These are phyloP conservation scores for Durotheca rogersii DNA, from an alignment of 495 filamentous ascomycete genomes.

Conservation along the genomic window DNA sequence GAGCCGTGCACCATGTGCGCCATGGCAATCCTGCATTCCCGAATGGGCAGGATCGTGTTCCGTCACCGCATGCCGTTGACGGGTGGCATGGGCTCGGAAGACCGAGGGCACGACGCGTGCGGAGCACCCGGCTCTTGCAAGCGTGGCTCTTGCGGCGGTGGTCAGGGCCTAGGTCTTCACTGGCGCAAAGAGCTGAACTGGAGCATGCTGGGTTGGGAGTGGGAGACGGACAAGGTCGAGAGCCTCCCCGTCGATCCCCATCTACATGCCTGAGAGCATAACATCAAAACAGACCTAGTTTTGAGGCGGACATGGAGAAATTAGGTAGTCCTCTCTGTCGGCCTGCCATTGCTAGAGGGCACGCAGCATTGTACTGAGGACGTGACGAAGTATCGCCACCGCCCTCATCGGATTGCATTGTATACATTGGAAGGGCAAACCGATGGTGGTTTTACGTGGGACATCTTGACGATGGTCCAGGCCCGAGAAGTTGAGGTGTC, in stretches of 20 bases:
- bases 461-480: too few relatives aligned
- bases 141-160: slow-evolving; percentile 40
- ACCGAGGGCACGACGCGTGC: slow-evolving; percentile 41
- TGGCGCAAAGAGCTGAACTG: slow-evolving; percentile 95
- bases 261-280: slow-evolving; percentile 38
- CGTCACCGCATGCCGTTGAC: slow-evolving; percentile 61
- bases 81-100: slow-evolving; percentile 56
- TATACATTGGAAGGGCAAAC: slow-evolving; percentile 9
- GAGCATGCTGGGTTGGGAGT: slow-evolving; percentile 86
- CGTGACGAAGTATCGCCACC: too few relatives aligned
- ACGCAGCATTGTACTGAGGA: slow-evolving; percentile 3
- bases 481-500: too few relatives aligned
- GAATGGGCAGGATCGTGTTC: slow-evolving; percentile 83
- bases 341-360: slow-evolving; percentile 27
- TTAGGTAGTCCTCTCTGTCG: slow-evolving; percentile 50
- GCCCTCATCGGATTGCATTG: too few relatives aligned
- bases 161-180: slow-evolving; percentile 76
- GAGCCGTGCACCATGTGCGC: slow-evolving; percentile 96
- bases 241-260: slow-evolving; percentile 38
- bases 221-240: slow-evolving; percentile 47
- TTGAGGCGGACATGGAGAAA: slow-evolving; percentile 42
- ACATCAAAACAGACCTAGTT: slow-evolving; percentile 30
- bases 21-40: slow-evolving; percentile 91
- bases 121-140: slow-evolving; percentile 30
- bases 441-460: too few relatives aligned